phyloP scores from a whole-genome alignment of 352 stramenopile species.

The Phytophthora sansomeana region DNA sequence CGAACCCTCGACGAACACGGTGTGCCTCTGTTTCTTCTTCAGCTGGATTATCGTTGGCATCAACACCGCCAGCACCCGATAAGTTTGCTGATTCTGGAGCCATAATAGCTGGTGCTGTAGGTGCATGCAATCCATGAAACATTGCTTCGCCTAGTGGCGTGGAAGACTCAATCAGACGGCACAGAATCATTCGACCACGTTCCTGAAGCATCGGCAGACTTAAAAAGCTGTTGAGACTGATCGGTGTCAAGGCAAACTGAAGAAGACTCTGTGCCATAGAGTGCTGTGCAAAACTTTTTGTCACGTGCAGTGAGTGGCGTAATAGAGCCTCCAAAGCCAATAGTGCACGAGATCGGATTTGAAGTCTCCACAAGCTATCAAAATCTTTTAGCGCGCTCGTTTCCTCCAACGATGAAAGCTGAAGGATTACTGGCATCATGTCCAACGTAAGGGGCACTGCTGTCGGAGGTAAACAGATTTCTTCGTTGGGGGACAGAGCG shows the following conservation, averaged over 20 bases:
- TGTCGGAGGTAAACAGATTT: slow-evolving; percentile 71
- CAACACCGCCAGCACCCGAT: slow-evolving; percentile 8
- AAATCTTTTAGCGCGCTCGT: slow-evolving; percentile 70
- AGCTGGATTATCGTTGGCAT: slow-evolving; percentile 60
- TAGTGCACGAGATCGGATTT: slow-evolving; percentile 86
- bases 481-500: slow-evolving; percentile 76
- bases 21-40: slow-evolving; percentile 83
- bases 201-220: slow-evolving; percentile 83
- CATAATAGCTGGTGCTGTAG: slow-evolving; percentile 45
- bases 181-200: slow-evolving; percentile 85
- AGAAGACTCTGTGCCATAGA: slow-evolving; percentile 64
- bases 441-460: slow-evolving; percentile 60
- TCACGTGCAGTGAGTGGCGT: slow-evolving; percentile 57
- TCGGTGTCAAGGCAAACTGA: slow-evolving; percentile 64
- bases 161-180: slow-evolving; percentile 83
- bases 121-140: slow-evolving; percentile 75
- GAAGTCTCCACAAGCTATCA: slow-evolving; percentile 83
- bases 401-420: slow-evolving; percentile 80
- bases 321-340: slow-evolving; percentile 83
- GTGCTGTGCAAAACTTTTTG: slow-evolving; percentile 45
- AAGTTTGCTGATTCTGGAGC: slow-evolving; percentile 21
- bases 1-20: slow-evolving; percentile 77
- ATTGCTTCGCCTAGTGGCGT: slow-evolving; percentile 81
- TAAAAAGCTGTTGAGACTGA: slow-evolving; percentile 76
- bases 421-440: slow-evolving; percentile 87